These are phyloP conservation scores for Cardamine resedifolia DNA, from an alignment of 345 rosid genomes.

Conservation along the genomic window DNA sequence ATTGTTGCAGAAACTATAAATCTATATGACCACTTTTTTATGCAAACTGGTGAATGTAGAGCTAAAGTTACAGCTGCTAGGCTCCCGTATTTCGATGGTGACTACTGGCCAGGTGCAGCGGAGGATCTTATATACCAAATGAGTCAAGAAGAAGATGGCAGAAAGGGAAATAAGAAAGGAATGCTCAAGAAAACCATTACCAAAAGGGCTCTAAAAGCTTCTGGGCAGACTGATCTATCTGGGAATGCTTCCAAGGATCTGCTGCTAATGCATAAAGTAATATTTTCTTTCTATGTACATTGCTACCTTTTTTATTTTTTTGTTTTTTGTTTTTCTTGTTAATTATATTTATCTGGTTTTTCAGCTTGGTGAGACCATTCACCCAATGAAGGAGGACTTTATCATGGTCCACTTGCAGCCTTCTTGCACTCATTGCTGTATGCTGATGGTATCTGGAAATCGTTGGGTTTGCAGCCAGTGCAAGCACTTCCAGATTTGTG, in stretches of 20 bases:
- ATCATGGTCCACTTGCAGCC: conserved; percentile 99
- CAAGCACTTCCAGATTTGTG: conserved; percentile 94
- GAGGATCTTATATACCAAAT: conserved; percentile 94
- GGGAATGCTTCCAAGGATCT: conserved; percentile 96
- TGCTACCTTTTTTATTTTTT: not conserved
- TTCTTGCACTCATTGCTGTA: conserved; percentile 88
- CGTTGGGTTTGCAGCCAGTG: conserved; percentile 95
- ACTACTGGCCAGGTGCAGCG: conserved; percentile 99
- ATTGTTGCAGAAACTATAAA: conserved; percentile 85
- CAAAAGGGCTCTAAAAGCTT: conserved; percentile 95
- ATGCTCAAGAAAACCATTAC: conserved; percentile 82
- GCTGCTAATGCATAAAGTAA: conserved; percentile 95
- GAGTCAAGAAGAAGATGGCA: conserved; percentile 95
- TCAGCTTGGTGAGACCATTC: conserved; percentile 99
- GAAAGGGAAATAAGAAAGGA: conserved; percentile 91
- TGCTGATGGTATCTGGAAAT: conserved; percentile 86
- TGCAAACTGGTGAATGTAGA: conserved; percentile 78
- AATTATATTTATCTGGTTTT: conserved; percentile 8
- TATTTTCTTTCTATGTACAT: conserved; percentile 13
- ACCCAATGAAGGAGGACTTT: conserved; percentile 99
- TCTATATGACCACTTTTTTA: conserved; percentile 91
- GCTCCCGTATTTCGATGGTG: conserved; percentile 99
- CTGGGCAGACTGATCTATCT: conserved; percentile 95
- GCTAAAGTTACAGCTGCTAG: conserved; percentile 97
- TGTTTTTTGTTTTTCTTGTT: not conserved